Evolutionary conservation across 75 land plant species (phyloP).

Genomic region (Ceratopteris richardii): DNA sequence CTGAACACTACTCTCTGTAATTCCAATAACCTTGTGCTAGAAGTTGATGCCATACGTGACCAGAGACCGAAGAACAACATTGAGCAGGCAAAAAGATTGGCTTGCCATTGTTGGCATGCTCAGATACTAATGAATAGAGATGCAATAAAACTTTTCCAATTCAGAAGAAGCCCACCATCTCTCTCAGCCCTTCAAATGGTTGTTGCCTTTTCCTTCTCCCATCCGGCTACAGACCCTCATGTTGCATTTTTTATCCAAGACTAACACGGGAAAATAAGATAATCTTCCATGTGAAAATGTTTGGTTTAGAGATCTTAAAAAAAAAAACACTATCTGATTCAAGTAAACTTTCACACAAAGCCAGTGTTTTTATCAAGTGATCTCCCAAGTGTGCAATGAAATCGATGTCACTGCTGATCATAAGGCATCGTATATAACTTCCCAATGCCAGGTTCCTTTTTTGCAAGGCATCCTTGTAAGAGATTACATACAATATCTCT

Average conservation of each 20-base stretch:
- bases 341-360: conserved; percentile 1
- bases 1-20: too few relatives aligned
- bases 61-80: too few relatives aligned
- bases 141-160: too few relatives aligned
- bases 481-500: background rate
- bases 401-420: background rate
- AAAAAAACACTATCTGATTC: background rate
- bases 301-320: background rate
- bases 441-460: background rate
- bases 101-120: too few relatives aligned
- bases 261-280: background rate
- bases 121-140: too few relatives aligned
- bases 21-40: too few relatives aligned
- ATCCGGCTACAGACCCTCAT: conserved; percentile 5
- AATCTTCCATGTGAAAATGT: background rate
- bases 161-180: too few relatives aligned
- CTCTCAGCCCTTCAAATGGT: too few relatives aligned
- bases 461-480: background rate
- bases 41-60: too few relatives aligned
- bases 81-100: too few relatives aligned
- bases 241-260: background rate
- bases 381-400: background rate
- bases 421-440: background rate
- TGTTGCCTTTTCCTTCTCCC: too few relatives aligned
- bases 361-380: background rate